Base-by-base conservation (phyloP, 2,329 filamentous ascomycete genomes). In the Talaromyces piceae region DNA sequence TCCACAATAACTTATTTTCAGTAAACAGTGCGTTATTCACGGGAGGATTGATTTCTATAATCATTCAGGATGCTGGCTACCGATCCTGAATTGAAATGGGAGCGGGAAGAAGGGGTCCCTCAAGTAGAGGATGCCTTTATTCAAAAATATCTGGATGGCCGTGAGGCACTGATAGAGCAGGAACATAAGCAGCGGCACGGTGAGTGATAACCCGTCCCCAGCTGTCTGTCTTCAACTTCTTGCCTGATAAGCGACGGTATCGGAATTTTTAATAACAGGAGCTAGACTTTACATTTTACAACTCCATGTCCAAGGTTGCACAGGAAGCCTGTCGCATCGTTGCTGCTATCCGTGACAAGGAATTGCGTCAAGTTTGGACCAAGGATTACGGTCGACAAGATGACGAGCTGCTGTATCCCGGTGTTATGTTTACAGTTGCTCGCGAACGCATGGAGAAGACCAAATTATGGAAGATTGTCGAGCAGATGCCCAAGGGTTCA, bases 341-440 rank as follows among this genome's bases (percentile, higher is more conserved):
- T 47, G 80, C 83, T 5, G 80, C 82, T 54, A 93, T 96, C 62
- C 83, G 90, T 41, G 79, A 82, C 47, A 80, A 88, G 60, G 91
- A 97, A 71, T 81, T 84, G 61, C 74, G 77, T 48, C 84, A 81
- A 2, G 73, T 91, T 54, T 95, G 90, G 91, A 89, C 84, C 60
- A 83, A 91, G 62, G 77, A 77, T 8, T 12, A 51, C 5, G 27
- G 33, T 9, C n/a, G 5, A 8, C 47, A 43, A 41, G 73, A 89
- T 3, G 83, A 84, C 3, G 78, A 81, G 54, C 81, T 82, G 58
- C 73, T 91, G 47, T 88, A 87, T 64, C 89, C 89, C 0, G 91
- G 91, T 9, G 95, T 95, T 86, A 93, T 95, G 87, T 96, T 95
- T 70, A 84, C 81, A 30, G 77, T 91, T 30, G 89, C 89, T 59